Conservation (phyloP, 371 early-diverging fungal genomes). For the Blakeslea trispora region DNA sequence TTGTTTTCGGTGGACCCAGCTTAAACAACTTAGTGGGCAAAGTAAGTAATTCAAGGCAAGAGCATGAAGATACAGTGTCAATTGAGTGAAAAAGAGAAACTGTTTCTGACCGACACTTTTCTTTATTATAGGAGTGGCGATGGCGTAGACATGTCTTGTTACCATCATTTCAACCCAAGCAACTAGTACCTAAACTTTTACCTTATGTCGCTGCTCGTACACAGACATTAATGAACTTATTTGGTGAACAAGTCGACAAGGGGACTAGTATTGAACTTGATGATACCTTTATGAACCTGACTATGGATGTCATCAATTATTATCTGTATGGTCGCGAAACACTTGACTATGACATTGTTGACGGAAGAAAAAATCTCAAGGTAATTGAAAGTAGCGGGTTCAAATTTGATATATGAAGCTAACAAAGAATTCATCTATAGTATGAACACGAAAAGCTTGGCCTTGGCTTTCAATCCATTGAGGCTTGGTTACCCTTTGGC, state of each 20-base stretch:
- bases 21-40: constrained; percentile 49
- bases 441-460: constrained; percentile 40
- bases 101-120: background rate
- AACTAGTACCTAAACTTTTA: constrained; percentile 42
- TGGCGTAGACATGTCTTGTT: constrained; percentile 52
- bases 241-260: constrained; percentile 27
- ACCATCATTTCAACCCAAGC: constrained; percentile 50
- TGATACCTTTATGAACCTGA: constrained; percentile 38
- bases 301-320: constrained; percentile 53
- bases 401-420: background rate
- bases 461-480: constrained; percentile 46
- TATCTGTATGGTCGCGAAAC: constrained; percentile 49
- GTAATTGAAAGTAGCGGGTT: constrained; percentile 15
- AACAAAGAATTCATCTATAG: constrained; percentile 22
- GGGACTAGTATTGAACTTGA: constrained; percentile 39
- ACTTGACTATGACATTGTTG: constrained; percentile 43
- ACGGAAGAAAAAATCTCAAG: constrained; percentile 43
- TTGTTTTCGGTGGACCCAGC: constrained; percentile 52
- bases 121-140: constrained; percentile 44
- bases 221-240: constrained; percentile 12
- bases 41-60: constrained; percentile 18
- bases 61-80: too few species aligned
- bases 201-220: constrained; percentile 43
- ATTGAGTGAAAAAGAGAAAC: background rate
- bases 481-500: constrained; percentile 49